A percentile compares a stretch with the other conserved stretches of the same genome.
phyloP scores from a whole-genome alignment of 2,329 filamentous ascomycete species.

The Microdochium trichocladiopsis region DNA sequence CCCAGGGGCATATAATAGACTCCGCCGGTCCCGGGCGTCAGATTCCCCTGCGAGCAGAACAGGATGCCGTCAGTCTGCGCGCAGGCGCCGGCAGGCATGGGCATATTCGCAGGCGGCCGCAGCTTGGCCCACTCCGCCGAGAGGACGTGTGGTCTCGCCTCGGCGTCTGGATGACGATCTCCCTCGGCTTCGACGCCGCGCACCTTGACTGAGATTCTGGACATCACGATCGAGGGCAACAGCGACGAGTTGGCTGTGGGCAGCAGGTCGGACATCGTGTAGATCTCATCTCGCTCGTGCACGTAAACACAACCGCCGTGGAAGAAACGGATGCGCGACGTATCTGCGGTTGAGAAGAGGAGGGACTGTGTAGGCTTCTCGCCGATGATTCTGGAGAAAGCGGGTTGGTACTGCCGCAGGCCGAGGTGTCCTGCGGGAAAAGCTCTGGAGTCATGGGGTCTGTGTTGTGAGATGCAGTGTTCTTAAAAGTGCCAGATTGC shows the following conservation, averaged over 20 bases:
- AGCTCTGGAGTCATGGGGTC: not conserved
- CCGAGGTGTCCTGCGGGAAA: not conserved
- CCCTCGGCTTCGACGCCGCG: constrained; percentile 6
- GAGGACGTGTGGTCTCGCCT: constrained; percentile 11
- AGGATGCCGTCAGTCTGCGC: constrained; percentile 33
- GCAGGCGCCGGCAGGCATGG: constrained; percentile 33
- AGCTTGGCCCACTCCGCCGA: constrained; percentile 31
- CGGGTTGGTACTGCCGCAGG: constrained; percentile 22
- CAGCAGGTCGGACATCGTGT: constrained; percentile 35
- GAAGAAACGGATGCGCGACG: constrained; percentile 37
- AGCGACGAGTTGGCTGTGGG: constrained; percentile 25
- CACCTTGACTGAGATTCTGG: constrained; percentile 21
- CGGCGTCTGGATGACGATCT: constrained; percentile 18
- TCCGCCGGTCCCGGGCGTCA: constrained; percentile 13
- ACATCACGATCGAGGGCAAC: constrained; percentile 36
- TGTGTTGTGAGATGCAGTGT: not conserved
- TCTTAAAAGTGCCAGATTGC: no score
- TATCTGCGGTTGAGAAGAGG: constrained; percentile 30
- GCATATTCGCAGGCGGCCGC: constrained; percentile 31
- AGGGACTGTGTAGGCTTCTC: constrained; percentile 26
- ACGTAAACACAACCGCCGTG: constrained; percentile 35
- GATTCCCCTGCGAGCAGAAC: constrained; percentile 32
- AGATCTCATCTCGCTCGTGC: constrained; percentile 31
- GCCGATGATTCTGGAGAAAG: constrained; percentile 26
- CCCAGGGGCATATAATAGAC: constrained; percentile 23